Percentiles rank a stretch among this genome's conserved stretches.
phyloP scores from a whole-genome alignment of 2,329 filamentous ascomycete genomes.

The Cordyceps cateniannulata region DNA sequence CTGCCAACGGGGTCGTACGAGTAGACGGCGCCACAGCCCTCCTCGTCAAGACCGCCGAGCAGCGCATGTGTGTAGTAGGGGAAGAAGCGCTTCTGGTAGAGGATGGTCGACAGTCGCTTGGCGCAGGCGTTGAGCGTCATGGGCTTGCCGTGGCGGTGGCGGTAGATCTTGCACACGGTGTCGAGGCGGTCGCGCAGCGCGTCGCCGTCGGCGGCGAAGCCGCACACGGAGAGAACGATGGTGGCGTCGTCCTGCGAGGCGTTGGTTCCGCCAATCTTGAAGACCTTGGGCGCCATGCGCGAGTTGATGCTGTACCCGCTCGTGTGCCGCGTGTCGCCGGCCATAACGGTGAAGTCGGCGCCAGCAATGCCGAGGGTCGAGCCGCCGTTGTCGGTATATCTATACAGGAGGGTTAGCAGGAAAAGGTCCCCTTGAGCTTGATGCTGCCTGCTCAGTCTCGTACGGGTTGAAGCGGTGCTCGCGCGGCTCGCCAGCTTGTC shows the following conservation, averaged over 20 bases:
- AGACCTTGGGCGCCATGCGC: constrained; percentile 89
- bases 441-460: constrained; percentile 5
- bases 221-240: constrained; percentile 88
- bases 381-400: constrained; percentile 96
- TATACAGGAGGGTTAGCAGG: constrained; percentile 26
- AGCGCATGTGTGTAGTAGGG: constrained; percentile 97
- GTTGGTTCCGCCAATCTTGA: constrained; percentile 90
- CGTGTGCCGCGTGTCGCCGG: constrained; percentile 92
- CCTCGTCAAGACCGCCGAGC: constrained; percentile 86
- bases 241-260: constrained; percentile 77
- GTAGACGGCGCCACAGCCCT: constrained; percentile 90
- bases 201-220: constrained; percentile 90
- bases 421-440: background rate
- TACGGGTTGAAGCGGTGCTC: constrained; percentile 93
- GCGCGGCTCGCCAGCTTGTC: constrained; percentile 47
- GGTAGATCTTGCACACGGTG: constrained; percentile 96
- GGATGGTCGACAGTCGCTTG: constrained; percentile 87
- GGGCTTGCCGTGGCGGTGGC: constrained; percentile 93
- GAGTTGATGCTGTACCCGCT: constrained; percentile 99
- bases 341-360: constrained; percentile 90
- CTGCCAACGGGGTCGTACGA: constrained; percentile 97
- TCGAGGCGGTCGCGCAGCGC: constrained; percentile 92
- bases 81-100: constrained; percentile 98
- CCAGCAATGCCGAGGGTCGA: constrained; percentile 94
- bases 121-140: constrained; percentile 94